phyloP scores from a whole-genome alignment of 345 rosid genomes.

The Anastatica hierochuntica region DNA sequence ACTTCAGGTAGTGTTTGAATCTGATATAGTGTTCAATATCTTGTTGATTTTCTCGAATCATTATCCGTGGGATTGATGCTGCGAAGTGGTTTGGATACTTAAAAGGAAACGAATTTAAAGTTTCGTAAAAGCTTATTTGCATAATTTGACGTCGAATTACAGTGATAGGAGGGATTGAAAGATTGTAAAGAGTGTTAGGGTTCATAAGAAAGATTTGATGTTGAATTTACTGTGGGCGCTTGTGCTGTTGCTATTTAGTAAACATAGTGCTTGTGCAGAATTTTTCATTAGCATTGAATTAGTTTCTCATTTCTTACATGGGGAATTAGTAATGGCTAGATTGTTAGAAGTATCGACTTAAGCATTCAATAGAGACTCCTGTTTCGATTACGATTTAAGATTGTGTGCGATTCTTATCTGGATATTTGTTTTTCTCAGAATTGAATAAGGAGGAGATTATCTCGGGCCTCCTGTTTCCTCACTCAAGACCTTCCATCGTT shows the following conservation, averaged over 20 bases:
- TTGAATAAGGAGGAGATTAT: constrained; percentile 65
- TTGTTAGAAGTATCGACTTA: not conserved
- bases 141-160: too few relatives aligned
- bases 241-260: not conserved
- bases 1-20: constrained; percentile 25
- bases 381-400: not conserved
- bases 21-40: not conserved
- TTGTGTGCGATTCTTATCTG: not conserved
- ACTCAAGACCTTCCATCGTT: constrained; percentile 31
- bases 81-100: constrained; percentile 11
- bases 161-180: too few relatives aligned
- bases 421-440: constrained; percentile 35
- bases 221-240: not conserved
- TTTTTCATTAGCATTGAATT: not conserved
- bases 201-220: constrained; percentile 2
- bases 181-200: not conserved
- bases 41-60: not conserved
- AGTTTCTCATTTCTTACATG: not conserved
- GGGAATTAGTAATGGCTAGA: not conserved
- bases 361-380: not conserved
- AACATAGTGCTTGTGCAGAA: not conserved
- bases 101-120: not conserved
- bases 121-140: too few relatives aligned
- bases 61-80: not conserved
- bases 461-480: constrained; percentile 42